Evolutionary conservation across 1,284 basidiomycete genomes (phyloP).

Genomic region (Pterula multifida): DNA sequence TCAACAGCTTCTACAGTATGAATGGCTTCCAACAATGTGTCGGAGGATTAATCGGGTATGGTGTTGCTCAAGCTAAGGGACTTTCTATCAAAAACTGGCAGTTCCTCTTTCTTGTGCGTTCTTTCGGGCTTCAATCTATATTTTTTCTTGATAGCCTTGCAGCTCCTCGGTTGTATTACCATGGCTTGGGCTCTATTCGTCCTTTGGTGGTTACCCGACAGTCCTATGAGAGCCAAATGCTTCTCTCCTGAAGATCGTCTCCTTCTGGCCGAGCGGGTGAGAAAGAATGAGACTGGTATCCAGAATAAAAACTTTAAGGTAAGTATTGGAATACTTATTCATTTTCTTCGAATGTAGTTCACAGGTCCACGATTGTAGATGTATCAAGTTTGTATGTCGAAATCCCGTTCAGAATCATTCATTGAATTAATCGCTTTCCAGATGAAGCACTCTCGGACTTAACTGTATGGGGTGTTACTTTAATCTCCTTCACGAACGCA

Average conservation of each 20-base stretch:
- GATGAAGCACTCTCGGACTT: conserved; percentile 36
- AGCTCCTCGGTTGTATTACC: conserved; percentile 33
- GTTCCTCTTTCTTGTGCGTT: conserved; percentile 32
- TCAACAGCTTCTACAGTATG: conserved; percentile 16
- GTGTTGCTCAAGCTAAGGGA: conserved; percentile 31
- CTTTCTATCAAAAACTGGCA: conserved; percentile 38
- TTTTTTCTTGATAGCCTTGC: background rate
- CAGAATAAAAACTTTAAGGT: conserved; percentile 44
- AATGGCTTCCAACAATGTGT: conserved; percentile 42
- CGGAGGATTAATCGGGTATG: conserved; percentile 39
- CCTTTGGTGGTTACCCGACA: conserved; percentile 37
- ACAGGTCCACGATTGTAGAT: too few species aligned
- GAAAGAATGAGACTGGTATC: conserved; percentile 41
- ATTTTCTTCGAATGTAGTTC: too few species aligned
- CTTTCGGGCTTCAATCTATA: background rate
- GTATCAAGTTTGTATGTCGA: conserved; percentile 25
- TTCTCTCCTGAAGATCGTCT: conserved; percentile 34
- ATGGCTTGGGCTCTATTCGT: conserved; percentile 39
- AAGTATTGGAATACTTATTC: background rate
- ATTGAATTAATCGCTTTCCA: too few species aligned
- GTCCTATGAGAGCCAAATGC: conserved; percentile 36
- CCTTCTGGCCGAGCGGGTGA: conserved; percentile 42
- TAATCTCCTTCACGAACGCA: conserved; percentile 40
- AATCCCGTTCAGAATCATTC: too few species aligned
- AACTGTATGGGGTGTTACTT: conserved; percentile 29